phyloP scores from a whole-genome alignment of 2,329 filamentous ascomycete species.

The Decorospora gaudefroyi region DNA sequence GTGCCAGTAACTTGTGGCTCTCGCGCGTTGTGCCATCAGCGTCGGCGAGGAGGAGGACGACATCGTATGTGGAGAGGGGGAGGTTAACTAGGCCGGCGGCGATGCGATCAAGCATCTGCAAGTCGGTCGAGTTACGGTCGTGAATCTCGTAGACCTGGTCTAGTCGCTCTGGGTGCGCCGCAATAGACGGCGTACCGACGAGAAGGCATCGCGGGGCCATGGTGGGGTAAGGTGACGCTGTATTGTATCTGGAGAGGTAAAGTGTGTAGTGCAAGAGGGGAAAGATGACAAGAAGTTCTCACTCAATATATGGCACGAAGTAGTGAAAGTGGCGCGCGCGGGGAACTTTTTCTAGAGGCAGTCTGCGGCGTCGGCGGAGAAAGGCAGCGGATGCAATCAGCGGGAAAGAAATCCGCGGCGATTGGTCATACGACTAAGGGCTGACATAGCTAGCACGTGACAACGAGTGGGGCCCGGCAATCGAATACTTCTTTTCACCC shows the following conservation, averaged over 20 bases:
- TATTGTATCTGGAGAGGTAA: constrained; percentile 5
- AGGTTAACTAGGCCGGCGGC: constrained; percentile 79
- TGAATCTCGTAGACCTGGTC: constrained; percentile 70
- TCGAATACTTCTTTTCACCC: too few species aligned
- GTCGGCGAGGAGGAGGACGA: constrained; percentile 82
- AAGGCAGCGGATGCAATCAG: constrained; percentile 18
- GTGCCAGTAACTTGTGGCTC: constrained; percentile 65
- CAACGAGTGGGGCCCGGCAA: too few species aligned
- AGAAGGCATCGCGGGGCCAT: constrained; percentile 69
- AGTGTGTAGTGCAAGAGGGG: background rate
- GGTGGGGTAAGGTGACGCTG: constrained; percentile 26
- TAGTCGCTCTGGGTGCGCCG: constrained; percentile 80
- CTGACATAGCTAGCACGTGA: too few species aligned
- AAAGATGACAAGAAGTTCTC: background rate
- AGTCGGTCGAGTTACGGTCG: constrained; percentile 77
- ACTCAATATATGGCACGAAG: too few species aligned
- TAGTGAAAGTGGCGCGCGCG: constrained; percentile 12
- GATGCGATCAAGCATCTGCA: constrained; percentile 97
- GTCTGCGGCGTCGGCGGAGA: constrained; percentile 35
- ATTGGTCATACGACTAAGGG: too few species aligned
- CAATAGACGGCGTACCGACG: constrained; percentile 86
- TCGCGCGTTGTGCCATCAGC: constrained; percentile 67
- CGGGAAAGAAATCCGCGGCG: too few species aligned
- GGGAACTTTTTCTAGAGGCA: constrained; percentile 33
- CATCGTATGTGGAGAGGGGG: constrained; percentile 76